Percentiles rank a stretch among this genome's conserved stretches.
phyloP scores from a whole-genome alignment of 2,329 filamentous ascomycete species.

The Paramyrothecium roridum region DNA sequence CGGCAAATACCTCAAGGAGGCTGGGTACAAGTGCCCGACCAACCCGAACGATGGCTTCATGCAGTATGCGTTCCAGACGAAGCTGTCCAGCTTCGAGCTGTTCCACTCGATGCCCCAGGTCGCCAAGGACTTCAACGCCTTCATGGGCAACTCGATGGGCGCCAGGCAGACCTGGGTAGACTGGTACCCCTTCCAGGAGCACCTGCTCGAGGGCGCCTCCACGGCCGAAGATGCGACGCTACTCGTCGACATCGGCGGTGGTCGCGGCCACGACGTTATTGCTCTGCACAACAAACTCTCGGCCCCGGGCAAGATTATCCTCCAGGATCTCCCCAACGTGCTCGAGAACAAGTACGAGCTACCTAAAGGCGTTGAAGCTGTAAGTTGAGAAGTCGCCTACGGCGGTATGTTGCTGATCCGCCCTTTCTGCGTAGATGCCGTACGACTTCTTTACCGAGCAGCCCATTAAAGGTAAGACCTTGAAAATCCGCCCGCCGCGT shows the following conservation, averaged over 20 bases:
- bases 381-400: background rate
- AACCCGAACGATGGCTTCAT: slow-evolving; percentile 2
- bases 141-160: slow-evolving; percentile 12
- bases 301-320: slow-evolving; percentile 1
- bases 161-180: slow-evolving; percentile 15
- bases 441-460: slow-evolving; percentile 15
- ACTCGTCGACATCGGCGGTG: slow-evolving; percentile 12
- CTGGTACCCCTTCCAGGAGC: slow-evolving; percentile 6
- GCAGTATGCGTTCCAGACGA: background rate
- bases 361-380: background rate
- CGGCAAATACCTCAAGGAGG: slow-evolving; percentile 2
- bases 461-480: slow-evolving; percentile 6
- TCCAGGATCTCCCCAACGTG: slow-evolving; percentile 11
- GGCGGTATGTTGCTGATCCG: background rate
- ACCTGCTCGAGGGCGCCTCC: slow-evolving; percentile 5
- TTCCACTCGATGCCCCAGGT: background rate
- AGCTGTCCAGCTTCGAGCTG: background rate
- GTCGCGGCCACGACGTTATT: slow-evolving; percentile 12
- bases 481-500: no score
- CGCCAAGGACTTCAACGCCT: slow-evolving; percentile 12
- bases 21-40: slow-evolving; percentile 1
- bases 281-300: slow-evolving; percentile 9
- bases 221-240: slow-evolving; percentile 5
- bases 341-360: slow-evolving; percentile 8
- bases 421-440: background rate